These are phyloP conservation scores for Eucalyptus marginata DNA, from an alignment of 345 rosid genomes.

Conservation along the genomic window DNA sequence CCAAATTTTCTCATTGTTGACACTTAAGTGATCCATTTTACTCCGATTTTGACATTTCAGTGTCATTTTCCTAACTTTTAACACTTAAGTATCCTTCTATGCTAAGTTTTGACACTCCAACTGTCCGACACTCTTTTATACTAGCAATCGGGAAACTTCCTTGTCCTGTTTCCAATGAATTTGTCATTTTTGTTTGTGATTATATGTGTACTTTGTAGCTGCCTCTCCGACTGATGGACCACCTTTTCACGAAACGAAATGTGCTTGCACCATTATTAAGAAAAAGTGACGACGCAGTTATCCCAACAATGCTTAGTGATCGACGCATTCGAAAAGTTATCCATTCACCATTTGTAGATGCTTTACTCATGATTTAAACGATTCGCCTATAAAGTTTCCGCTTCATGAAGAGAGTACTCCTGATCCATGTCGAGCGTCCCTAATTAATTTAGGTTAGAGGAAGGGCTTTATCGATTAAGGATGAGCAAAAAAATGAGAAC, in stretches of 20 bases:
- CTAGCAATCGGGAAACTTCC: neutral
- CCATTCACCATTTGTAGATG: neutral
- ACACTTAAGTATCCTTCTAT: no score
- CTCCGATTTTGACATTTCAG: no score
- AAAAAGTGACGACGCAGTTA: neutral
- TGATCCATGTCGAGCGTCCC: neutral
- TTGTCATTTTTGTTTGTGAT: neutral
- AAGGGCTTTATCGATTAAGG: neutral
- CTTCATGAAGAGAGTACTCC: neutral
- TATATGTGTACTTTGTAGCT: neutral
- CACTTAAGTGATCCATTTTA: no score
- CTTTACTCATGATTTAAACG: neutral
- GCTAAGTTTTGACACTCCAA: no score
- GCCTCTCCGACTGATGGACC: neutral
- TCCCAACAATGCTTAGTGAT: neutral
- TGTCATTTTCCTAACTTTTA: no score
- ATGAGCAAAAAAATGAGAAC: no score
- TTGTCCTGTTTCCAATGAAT: neutral
- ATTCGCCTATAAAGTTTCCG: neutral
- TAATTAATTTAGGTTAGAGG: neutral
- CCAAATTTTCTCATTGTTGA: no score
- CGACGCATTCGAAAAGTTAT: neutral
- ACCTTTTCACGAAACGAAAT: neutral
- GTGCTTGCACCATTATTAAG: neutral
- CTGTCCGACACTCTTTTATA: no score